Evolutionary conservation across 805 yeast genomes (phyloP), one percentile per base, ranked within the genome.

Genomic region (Maudiozyma barnettii): DNA sequence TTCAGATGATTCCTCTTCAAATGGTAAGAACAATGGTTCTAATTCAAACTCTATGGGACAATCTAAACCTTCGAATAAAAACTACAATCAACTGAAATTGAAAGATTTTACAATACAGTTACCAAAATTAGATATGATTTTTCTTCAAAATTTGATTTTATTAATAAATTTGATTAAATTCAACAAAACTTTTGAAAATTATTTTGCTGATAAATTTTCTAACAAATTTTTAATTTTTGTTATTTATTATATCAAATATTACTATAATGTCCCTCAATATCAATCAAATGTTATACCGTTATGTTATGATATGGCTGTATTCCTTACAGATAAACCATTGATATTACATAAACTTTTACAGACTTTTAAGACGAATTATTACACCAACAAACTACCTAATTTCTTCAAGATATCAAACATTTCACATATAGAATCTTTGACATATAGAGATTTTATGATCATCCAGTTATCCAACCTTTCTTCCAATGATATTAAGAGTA

Each of bases 81-180:
- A 45, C 9, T 42, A 45, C 22, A 46, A 37, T 12, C 45, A 37
- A 39, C 44, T 26, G 38, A 36, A 12, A 31, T n/a, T 21, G 4
- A 21, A 21, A 13, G 41, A 39, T 22, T 21, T 39, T 7, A 39
- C 41, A 14, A 21, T 22, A 20, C 19, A 49, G 45, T 41, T 71
- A 49, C 66, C 77, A 41, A 51, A 65, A 51, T 44, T 71, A 48
- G 64, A 75, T 4, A 56, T 72, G 18, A 71, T 89, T 82, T 61
- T 79, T 2, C 66, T 72, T 3, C 90, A 83, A 57, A 59, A 76
- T n/a, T 63, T 78, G 5, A 72, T 83, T 59, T 59, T 90, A 8
- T 54, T 84, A 14, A 86, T 95, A 85, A 95, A 85, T 56, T 65
- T 88, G 39, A 65, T 78, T 31, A 91, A 86, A 58, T 81, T 88